Base-by-base conservation (phyloP, 2,329 filamentous ascomycete genomes). In the Colletotrichum somersetense region DNA sequence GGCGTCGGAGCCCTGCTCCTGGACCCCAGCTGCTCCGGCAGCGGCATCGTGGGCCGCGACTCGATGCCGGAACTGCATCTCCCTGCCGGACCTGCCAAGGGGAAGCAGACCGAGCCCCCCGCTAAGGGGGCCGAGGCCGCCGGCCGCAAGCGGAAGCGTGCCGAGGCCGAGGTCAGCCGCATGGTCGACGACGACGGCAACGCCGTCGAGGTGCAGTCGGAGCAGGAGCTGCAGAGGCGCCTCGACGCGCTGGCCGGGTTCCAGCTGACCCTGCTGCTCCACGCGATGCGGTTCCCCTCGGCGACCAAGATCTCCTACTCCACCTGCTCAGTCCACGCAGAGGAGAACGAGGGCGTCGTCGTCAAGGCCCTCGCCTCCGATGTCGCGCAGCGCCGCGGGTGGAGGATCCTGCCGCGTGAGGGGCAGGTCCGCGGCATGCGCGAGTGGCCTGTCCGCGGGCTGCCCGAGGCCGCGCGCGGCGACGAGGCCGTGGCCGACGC, bases 1-100 rank as follows among this genome's bases (percentile, higher is more conserved):
- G 84, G 89, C n/a, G 94, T 98, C n/a, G 89, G 91, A 0, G 92
- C 92, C 10, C 85, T 99, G 52, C 86, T 99, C 0, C 87, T 99
- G 2, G 96, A 99, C 79, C 96, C 96, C 0, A 97, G 94, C 79
- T 99, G 96, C 80, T 98, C 95, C 1, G 96, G 96, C 0, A 98
- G 94, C 79, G 96, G 96, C 1, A 99, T 99, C 67, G 90, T 98
- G 33, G 94, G 95, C 2, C 89, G 96, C 26, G 95, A 98, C 76
- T 93, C 95, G 57, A 89, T 91, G 79, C 91, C 94, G 5, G 83
- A 88, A 74, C 81, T 96, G 52, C 86, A 91, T 73, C 84, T 97
- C 38, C 86, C 86, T 2, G 73, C 78, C 12, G 50, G 56, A 3
- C 3, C 30, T 30, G 30, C 30, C 38, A 18, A 61, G 18, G 56